Evolutionary conservation across 208 protist genomes (phyloP).

Genomic region (Wallacemonas sp.): DNA sequence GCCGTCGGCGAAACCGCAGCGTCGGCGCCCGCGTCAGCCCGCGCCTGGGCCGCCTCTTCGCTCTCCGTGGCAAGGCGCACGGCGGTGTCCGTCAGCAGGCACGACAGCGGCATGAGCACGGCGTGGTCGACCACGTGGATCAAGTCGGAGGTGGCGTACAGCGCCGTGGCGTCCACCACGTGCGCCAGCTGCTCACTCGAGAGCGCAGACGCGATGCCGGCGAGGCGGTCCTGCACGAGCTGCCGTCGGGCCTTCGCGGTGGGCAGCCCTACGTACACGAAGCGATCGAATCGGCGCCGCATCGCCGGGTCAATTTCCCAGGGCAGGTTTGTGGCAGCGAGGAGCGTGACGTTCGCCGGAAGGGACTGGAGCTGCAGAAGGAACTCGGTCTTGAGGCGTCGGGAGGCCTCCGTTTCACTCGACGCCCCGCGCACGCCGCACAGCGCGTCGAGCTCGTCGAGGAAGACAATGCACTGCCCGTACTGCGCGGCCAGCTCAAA

Average conservation of each 20-base stretch:
- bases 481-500: conserved; percentile 82
- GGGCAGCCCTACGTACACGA: conserved; percentile 87
- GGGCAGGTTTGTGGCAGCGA: conserved; percentile 93
- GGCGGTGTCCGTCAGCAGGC: conserved; percentile 72
- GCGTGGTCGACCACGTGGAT: conserved; percentile 88
- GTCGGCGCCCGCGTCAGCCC: neutral
- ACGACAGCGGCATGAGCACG: conserved; percentile 92
- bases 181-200: conserved; percentile 34
- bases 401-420: conserved; percentile 84
- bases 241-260: conserved; percentile 25
- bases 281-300: conserved; percentile 86
- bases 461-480: conserved; percentile 86
- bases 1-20: neutral
- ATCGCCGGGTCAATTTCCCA: conserved; percentile 92
- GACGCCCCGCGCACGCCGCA: conserved; percentile 68
- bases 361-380: conserved; percentile 94
- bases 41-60: no score
- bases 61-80: conserved; percentile 34
- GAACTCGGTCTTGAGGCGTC: conserved; percentile 99
- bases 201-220: conserved; percentile 42
- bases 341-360: conserved; percentile 56
- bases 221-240: conserved; percentile 40
- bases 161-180: conserved; percentile 52
- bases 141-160: conserved; percentile 95
- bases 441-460: conserved; percentile 95